phyloP scores from a whole-genome alignment of 2,329 filamentous ascomycete species.

The Capronia epimyces region DNA sequence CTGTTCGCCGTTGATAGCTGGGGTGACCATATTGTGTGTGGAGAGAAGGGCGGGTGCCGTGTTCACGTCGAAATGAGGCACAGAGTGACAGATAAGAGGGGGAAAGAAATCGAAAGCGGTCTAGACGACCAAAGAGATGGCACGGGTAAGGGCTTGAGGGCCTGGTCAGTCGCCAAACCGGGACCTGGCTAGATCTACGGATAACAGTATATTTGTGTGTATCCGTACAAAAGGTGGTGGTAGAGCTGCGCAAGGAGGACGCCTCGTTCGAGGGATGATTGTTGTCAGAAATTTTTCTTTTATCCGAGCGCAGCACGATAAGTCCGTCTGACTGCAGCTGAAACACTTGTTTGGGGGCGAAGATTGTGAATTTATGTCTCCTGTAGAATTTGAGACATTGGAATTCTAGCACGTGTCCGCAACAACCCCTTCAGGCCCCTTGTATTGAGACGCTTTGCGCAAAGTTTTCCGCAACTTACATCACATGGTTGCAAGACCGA shows the following conservation, averaged over 20 bases:
- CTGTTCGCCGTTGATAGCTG: conserved; percentile 19
- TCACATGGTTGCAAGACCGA: conserved; percentile 15
- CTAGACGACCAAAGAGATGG: too few species aligned
- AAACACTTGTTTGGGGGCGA: conserved; percentile 9
- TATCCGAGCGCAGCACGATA: not conserved
- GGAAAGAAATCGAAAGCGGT: not conserved
- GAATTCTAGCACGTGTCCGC: not conserved
- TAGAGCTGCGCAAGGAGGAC: not conserved
- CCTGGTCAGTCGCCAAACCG: not conserved
- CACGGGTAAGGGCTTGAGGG: too few species aligned
- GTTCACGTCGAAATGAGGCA: not conserved
- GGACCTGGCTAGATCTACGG: too few species aligned
- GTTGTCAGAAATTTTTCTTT: not conserved
- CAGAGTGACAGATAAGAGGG: not conserved
- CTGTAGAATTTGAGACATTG: not conserved
- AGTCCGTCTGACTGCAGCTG: conserved; percentile 8
- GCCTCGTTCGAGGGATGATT: not conserved
- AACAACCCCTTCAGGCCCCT: not conserved
- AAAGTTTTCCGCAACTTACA: conserved; percentile 16
- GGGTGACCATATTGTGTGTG: conserved; percentile 19
- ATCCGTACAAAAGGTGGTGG: not conserved
- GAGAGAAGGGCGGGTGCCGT: not conserved
- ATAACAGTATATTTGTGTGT: too few species aligned
- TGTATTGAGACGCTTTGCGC: conserved; percentile 9
- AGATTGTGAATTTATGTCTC: not conserved